Base-by-base conservation (phyloP, 441 rosid species). In the Aleurites moluccanus region DNA sequence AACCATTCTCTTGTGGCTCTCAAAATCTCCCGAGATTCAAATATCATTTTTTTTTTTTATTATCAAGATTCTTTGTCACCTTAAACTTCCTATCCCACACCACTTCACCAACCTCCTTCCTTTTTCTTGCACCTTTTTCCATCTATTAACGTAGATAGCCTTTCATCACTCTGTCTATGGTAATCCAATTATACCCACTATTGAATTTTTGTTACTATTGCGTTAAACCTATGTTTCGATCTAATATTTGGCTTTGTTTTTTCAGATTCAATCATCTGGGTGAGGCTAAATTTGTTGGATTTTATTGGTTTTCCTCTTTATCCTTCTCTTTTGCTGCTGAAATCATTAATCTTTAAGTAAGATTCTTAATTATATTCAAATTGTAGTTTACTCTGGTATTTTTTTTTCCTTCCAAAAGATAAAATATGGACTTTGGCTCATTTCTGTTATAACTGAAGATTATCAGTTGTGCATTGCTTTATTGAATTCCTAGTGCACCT, bases 261-360 rank as follows among this genome's bases (percentile, higher is more conserved):
- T 30, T 10, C 80, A 70, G 76, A 77, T 72, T 80, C 56, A 35
- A 67, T 79, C 67, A 74, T 61, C 55, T 73, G 60, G 62, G 59
- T 52, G 50, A 28, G 72, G 70, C 61, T 69, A 20, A 50, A 61
- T 60, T 45, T 65, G 18, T 55, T 40, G 30, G 47, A 21, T 74
- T 73, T 16, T 47, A 8, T 20, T 55, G 25, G 60, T n/a, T n/a
- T 66, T 67, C 59, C 8, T 55, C 67, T 56, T 45, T 8, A 42
- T 52, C 63, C 40, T n/a, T 15, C 4, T 67, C 28, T 20, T 40
- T 63, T 28, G 71, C 69, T 55, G 11, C 35, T 57, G 7, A 42
- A 62, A 75, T 67, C 47, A 75, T 56, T 64, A 42, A 63, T 68
- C 44, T 66, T 47, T 35, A 74, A 56, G 81, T 81, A 75, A 75